Percentiles rank a stretch among this genome's conserved stretches.
These are phyloP conservation scores for Erodium texanum DNA, from an alignment of 441 rosid species.

Conservation along the genomic window DNA sequence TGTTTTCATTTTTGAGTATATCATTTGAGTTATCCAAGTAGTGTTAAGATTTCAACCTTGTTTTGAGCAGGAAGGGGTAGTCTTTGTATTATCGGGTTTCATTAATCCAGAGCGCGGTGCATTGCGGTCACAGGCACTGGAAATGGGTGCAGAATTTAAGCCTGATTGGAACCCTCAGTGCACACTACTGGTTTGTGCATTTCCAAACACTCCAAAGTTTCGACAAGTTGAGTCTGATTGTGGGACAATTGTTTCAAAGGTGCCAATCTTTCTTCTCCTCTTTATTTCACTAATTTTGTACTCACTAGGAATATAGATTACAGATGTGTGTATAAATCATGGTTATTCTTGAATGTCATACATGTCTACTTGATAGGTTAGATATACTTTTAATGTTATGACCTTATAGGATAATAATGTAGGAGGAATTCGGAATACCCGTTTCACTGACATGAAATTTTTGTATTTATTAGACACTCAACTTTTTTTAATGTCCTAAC, in stretches of 20 bases:
- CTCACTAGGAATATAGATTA: neutral
- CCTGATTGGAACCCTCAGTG: constrained; percentile 79
- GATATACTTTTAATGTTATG: neutral
- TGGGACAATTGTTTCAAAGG: constrained; percentile 88
- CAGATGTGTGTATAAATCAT: neutral
- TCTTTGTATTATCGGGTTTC: constrained; percentile 78
- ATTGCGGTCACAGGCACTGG: constrained; percentile 70
- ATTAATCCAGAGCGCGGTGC: constrained; percentile 81
- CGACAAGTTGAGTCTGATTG: constrained; percentile 65
- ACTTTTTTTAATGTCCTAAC: neutral
- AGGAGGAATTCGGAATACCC: neutral
- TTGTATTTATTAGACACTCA: neutral
- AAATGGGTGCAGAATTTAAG: constrained; percentile 81
- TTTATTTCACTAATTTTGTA: neutral
- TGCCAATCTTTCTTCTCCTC: constrained; percentile 12
- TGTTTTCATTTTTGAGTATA: constrained; percentile 2
- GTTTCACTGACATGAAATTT: neutral
- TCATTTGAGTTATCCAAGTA: neutral
- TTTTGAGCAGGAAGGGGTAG: constrained; percentile 69
- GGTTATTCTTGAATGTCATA: neutral
- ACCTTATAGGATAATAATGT: neutral
- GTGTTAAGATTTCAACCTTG: constrained; percentile 16
- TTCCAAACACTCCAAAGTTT: constrained; percentile 82
- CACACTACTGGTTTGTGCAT: constrained; percentile 79
- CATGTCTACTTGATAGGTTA: neutral